Evolutionary conservation across 805 yeast species (phyloP), one percentile per base, ranked within the genome.

Genomic region (Candida incommunis): DNA sequence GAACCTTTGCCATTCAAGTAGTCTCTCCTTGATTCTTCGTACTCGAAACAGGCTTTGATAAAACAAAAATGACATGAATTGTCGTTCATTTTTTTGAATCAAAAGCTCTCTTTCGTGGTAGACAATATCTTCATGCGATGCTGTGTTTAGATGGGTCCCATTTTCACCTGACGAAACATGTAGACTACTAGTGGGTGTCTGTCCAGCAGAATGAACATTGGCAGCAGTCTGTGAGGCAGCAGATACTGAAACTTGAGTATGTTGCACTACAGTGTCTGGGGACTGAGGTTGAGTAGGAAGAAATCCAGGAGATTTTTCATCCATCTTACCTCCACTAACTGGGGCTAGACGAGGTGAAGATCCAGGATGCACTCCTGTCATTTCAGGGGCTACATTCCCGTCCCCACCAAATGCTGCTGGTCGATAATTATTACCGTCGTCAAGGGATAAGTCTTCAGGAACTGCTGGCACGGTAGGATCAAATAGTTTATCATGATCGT

Each of bases 41-140:
- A 61, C 54, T 4, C 66, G 57, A 25, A 59, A 63, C 50, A 71
- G 69, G 45, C 65, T 66, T 47, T 74, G 63, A 43, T 71, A 65
- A 42, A 72, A 73, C 51, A 76, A 54, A 56, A 74, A 78, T 42
- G 69, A 67, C 2, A 75, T 65, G 52, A 80, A 80, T 42, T 77
- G 80, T 31, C 76, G 62, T 54, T 80, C 86, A 56, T 80, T 80
- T 43, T 70, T 69, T 47, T 69, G 52, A 29, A 79, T 63, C 45
- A 79, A 56, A 15, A 78, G 60, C 53, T 80, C 84, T 46, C 84
- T 64, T 45, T 74, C 74, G 48, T 72, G 76, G 50, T 69, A 76
- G 20, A 31, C n/a, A 13, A 31, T 31, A n/a, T 31, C 37, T 31
- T 31, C 37, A 5, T 31, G 37, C 4, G 37, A 13, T 31, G 71